Percentiles rank a stretch among this genome's conserved stretches.
These are phyloP conservation scores for Colletotrichum higginsianum DNA, from an alignment of 2,329 filamentous ascomycete genomes.

Conservation along the genomic window DNA sequence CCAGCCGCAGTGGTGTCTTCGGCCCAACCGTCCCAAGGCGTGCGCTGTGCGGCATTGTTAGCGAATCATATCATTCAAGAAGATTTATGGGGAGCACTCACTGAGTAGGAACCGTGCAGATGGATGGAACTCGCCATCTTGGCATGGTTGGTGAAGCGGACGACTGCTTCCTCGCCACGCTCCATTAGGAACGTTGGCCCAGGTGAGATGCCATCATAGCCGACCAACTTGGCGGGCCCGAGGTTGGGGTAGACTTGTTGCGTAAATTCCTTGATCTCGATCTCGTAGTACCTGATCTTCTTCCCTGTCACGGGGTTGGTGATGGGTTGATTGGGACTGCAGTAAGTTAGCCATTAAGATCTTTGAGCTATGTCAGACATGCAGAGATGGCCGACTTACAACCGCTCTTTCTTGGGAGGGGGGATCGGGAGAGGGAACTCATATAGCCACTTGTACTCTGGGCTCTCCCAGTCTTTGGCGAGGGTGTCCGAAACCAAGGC, in stretches of 20 bases:
- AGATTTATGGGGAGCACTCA: slow-evolving; percentile 18
- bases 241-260: slow-evolving; percentile 46
- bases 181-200: slow-evolving; percentile 64
- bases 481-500: slow-evolving; percentile 34
- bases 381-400: slow-evolving; percentile 43
- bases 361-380: fast-evolving
- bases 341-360: not conserved
- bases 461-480: slow-evolving; percentile 41
- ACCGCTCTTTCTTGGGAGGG: slow-evolving; percentile 59
- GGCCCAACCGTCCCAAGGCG: slow-evolving; percentile 64
- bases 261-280: slow-evolving; percentile 47
- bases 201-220: slow-evolving; percentile 65
- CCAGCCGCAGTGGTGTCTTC: slow-evolving; percentile 61
- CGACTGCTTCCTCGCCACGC: slow-evolving; percentile 62
- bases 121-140: slow-evolving; percentile 59
- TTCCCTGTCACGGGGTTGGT: slow-evolving; percentile 51
- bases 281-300: slow-evolving; percentile 49
- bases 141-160: slow-evolving; percentile 63
- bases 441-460: slow-evolving; percentile 39
- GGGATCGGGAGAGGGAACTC: slow-evolving; percentile 46
- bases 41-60: slow-evolving; percentile 46
- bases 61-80: not conserved
- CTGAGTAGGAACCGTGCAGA: slow-evolving; percentile 64
- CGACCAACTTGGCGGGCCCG: slow-evolving; percentile 47
- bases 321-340: slow-evolving; percentile 39